A percentile compares a stretch with the other conserved stretches of the same genome.
Conservation (phyloP, 2,329 filamentous ascomycete species). For the Colletotrichum spaethianum region DNA sequence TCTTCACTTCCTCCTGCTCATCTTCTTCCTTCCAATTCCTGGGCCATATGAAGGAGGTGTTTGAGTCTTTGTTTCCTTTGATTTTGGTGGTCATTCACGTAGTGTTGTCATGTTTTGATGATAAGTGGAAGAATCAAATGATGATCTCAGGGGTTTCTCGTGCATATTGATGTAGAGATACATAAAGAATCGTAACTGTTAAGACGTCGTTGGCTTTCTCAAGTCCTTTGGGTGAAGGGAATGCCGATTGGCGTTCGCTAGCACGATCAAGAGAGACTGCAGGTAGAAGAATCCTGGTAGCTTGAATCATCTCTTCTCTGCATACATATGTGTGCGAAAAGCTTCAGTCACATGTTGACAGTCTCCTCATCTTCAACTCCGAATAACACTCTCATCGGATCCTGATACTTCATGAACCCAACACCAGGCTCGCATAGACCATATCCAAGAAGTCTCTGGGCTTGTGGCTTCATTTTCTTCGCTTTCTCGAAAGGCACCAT, state of each 20-base stretch:
- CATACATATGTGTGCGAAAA: neutral
- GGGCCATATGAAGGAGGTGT: no score
- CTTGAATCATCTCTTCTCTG: constrained; percentile 20
- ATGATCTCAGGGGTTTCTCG: no score
- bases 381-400: constrained; percentile 54
- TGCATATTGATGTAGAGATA: no score
- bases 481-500: constrained; percentile 49
- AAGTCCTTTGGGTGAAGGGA: constrained; percentile 45
- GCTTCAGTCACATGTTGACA: constrained; percentile 44
- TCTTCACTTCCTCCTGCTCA: no score
- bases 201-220: constrained; percentile 45
- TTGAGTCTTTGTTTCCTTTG: no score
- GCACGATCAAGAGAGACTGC: constrained; percentile 44
- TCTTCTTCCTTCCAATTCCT: no score
- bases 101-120: no score
- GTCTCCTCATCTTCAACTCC: constrained; percentile 55
- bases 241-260: constrained; percentile 47
- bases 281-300: constrained; percentile 44
- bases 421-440: constrained; percentile 52
- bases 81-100: no score
- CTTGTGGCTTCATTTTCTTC: constrained; percentile 49
- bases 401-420: constrained; percentile 54
- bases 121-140: no score
- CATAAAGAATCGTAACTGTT: no score
- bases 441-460: constrained; percentile 51